Conservation (phyloP, 176 grass and related monocot species). For the Triticum monococcum region DNA sequence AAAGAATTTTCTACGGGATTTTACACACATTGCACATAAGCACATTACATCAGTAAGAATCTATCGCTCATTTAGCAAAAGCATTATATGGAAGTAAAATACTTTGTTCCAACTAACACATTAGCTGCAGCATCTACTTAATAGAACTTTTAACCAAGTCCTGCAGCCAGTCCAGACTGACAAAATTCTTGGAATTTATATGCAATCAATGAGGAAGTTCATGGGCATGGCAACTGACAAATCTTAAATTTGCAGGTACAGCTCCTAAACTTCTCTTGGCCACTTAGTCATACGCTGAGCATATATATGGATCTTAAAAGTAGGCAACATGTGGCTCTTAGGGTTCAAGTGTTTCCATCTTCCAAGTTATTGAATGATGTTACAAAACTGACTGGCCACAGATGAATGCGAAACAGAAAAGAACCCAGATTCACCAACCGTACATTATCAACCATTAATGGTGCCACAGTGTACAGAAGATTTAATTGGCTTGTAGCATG, state of each 20-base stretch:
- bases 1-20: not conserved
- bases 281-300: not conserved
- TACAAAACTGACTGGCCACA: constrained; percentile 9
- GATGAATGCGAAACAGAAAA: constrained; percentile 5
- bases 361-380: not conserved
- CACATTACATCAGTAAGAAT: not conserved
- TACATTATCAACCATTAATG: constrained; percentile 21
- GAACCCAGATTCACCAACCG: not conserved
- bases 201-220: constrained; percentile 7
- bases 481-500: constrained; percentile 32
- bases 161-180: not conserved
- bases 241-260: constrained; percentile 6
- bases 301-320: constrained; percentile 9
- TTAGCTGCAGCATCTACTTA: not conserved
- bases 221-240: not conserved
- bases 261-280: constrained; percentile 6
- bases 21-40: not conserved
- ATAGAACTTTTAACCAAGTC: constrained; percentile 14
- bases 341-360: constrained; percentile 11
- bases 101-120: not conserved
- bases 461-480: constrained; percentile 15
- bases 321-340: constrained; percentile 6
- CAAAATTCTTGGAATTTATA: constrained; percentile 2
- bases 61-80: not conserved
- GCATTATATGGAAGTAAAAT: not conserved